Evolutionary conservation across 1,139 yeast species (phyloP), one percentile per base, ranked within the genome.

Genomic region (Hemisphaericaspora xylanilytica): DNA sequence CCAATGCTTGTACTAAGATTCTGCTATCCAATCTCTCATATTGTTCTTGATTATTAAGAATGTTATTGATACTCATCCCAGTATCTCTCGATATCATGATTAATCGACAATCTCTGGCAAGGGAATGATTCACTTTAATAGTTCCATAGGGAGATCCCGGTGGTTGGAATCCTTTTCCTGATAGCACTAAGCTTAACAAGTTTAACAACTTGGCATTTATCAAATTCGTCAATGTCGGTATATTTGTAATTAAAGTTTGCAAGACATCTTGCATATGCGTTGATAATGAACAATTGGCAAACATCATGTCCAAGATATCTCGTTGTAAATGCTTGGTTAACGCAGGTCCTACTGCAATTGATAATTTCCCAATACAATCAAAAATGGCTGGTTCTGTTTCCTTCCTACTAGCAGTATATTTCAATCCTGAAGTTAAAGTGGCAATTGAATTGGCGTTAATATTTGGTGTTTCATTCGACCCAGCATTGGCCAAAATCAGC

Each of bases 331-430:
- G 92, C 55, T 90, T 90, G 0, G 97, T 85, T 39, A 92, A 69
- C 1, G 96, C 95, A n/a, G 96, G 95, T 0, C 97, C 97, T 10
- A 90, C 89, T 0, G 97, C 95, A 17, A 77, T 75, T 0, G 96
- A 90, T 35, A 92, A 67, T 63, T 87, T 85, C 0, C 95, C 88
- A 36, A 92, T 75, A 57, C 97, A 92, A 50, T 85, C 89, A 52
- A 90, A 92, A 16, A 92, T 80, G 0, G 96, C 90, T 0, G 89
- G 85, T 49, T 88, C 96, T 32, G 86, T 82, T 37, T 85, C 92
- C 52, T 80, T 83, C 47, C 85, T 72, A 26, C 70, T 67, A 37
- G 80, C 80, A 32, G 70, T 53, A 38, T 78, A 79, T 56, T 84
- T 88, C 1, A 88, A 71, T 12, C 69, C 61, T 1, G 70, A 53